Evolutionary conservation across 179 eudicot species (phyloP), one percentile per base, ranked within the genome.

Genomic region (Carnegiea gigantea): DNA sequence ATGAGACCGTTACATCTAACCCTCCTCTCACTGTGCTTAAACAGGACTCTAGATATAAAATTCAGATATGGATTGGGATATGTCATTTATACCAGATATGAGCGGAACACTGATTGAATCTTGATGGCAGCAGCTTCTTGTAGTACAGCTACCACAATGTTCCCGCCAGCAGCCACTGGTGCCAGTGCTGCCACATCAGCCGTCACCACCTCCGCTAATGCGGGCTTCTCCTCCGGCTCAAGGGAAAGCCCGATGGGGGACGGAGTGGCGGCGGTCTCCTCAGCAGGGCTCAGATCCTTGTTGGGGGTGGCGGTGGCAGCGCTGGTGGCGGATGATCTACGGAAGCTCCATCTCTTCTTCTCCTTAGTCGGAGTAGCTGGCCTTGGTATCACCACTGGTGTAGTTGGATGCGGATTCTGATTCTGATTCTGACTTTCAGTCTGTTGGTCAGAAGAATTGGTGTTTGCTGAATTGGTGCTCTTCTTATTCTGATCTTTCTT

Each of bases 261-360:
- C 4, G 38, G 77, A 70, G 54, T n/a, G 30, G 84, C 51, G 30
- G 80, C 33, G 23, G 28, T 21, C 15, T 83, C 82, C 10, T 67
- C 83, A 2, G n/a, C 23, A 57, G 62, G 62, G 62, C 44, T 84
- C 15, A 46, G 49, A 28, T 85, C 89, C 74, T 74, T 85, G 11
- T 76, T 81, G 3, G 60, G 73, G 38, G 81, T 67, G 23, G 85
- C 83, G 36, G 20, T 84, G 9, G 78, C 79, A 2, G 60, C 64
- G 23, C 81, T 67, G 23, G 86, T 82, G 36, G 93, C 92, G 10
- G 97, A 89, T 0, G 97, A 90, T 49, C 98, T 80, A 12, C 98
- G 87, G 79, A 95, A 95, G 83, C 98, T 93, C 98, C 98, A 95
- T 78, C 98, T 79, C 54, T 86, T 87, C 81, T 93, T 95, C 82